A percentile compares a stretch with the other conserved stretches of the same genome.
These are phyloP conservation scores for Mesotaenium endlicherianum DNA, from an alignment of 139 green algal species.

Conservation along the genomic window DNA sequence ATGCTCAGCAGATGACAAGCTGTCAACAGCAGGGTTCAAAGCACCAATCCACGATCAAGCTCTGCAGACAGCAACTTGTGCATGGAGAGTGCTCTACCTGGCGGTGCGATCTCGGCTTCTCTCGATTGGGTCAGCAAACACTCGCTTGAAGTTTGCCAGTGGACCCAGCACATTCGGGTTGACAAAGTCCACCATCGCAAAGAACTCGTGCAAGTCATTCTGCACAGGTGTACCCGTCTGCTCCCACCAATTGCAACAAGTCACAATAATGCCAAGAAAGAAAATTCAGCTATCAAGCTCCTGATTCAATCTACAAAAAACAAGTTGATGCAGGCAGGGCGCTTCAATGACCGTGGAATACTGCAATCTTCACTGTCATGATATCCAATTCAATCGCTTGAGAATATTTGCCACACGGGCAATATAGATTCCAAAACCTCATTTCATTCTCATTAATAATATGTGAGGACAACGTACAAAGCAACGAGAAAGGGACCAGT, in stretches of 20 bases:
- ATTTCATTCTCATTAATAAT: no score
- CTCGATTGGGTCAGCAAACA: slow-evolving; percentile 66
- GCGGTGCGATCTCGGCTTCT: slow-evolving; percentile 80
- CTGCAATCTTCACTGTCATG: no score
- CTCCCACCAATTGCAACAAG: no score
- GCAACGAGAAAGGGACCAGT: neutral
- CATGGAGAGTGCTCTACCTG: slow-evolving; percentile 42
- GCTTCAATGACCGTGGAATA: neutral
- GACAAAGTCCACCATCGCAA: slow-evolving; percentile 88
- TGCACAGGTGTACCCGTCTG: slow-evolving; percentile 90
- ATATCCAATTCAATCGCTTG: neutral
- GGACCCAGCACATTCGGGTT: slow-evolving; percentile 89
- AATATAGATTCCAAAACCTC: neutral
- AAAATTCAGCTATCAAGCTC: neutral
- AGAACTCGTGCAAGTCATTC: slow-evolving; percentile 92
- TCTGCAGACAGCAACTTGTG: no score
- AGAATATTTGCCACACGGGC: neutral
- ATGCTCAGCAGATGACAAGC: no score
- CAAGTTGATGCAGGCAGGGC: slow-evolving; percentile 78
- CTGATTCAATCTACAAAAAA: neutral
- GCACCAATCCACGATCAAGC: no score
- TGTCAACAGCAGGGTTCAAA: no score
- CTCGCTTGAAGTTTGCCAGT: slow-evolving; percentile 69
- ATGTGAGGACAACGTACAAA: no score
- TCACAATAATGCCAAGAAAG: neutral